Evolutionary conservation across 2,329 filamentous ascomycete species (phyloP).

Genomic region (Aspergillus nomiae): DNA sequence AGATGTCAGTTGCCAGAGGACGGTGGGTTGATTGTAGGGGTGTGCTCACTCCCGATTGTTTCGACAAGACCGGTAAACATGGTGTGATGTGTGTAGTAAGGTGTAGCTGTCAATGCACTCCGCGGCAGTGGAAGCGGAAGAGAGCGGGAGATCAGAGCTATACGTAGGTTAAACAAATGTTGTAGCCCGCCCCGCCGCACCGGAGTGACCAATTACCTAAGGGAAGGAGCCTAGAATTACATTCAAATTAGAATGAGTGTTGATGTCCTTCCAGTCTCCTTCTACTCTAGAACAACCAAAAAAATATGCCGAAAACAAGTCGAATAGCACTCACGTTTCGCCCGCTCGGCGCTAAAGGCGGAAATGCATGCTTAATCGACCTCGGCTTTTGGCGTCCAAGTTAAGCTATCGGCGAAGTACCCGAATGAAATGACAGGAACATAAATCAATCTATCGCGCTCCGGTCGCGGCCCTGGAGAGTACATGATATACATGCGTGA

Average conservation of each 20-base stretch:
- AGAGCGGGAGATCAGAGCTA: not conserved
- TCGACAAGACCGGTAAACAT: slow-evolving; percentile 99
- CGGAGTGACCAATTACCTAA: not conserved
- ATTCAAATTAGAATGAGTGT: not conserved
- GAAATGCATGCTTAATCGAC: slow-evolving; percentile 16
- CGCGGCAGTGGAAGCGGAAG: not conserved
- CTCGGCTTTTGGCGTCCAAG: slow-evolving; percentile 23
- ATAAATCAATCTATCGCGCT: not conserved
- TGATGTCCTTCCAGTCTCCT: not conserved
- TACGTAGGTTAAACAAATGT: not conserved
- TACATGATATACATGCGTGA: not conserved
- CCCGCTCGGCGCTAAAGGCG: slow-evolving; percentile 7
- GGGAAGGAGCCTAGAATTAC: not conserved
- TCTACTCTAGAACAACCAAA: not conserved
- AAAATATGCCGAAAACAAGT: not conserved
- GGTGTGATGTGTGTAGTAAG: slow-evolving; percentile 24
- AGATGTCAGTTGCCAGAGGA: slow-evolving; percentile 3
- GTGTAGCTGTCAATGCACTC: not conserved
- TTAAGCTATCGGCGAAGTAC: slow-evolving; percentile 8
- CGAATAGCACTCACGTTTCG: not conserved
- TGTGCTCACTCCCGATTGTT: slow-evolving; percentile 78
- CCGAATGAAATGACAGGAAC: slow-evolving; percentile 9
- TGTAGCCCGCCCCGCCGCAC: not conserved
- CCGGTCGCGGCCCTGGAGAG: not conserved
- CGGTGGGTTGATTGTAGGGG: slow-evolving; percentile 11